Conservation (phyloP, 495 filamentous ascomycete genomes). For the Penicillium taxi region DNA sequence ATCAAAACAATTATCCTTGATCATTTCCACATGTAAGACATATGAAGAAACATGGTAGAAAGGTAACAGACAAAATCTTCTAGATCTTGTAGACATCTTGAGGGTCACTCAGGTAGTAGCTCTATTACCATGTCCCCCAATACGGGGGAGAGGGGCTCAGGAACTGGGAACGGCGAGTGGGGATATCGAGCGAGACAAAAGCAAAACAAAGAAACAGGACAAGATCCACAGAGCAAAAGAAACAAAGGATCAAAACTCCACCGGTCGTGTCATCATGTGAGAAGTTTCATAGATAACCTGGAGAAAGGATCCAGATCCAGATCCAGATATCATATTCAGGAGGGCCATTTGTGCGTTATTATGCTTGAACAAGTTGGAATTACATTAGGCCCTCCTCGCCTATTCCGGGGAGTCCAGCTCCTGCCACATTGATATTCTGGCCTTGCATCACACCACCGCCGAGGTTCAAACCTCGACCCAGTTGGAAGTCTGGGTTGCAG, state of each 20-base stretch:
- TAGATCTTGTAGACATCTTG: slow-evolving; percentile 15
- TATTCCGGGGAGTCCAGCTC: slow-evolving; percentile 45
- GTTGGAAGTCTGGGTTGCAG: slow-evolving; percentile 50
- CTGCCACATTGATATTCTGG: slow-evolving; percentile 44
- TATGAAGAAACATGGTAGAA: slow-evolving; percentile 1
- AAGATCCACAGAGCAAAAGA: slow-evolving; percentile 1
- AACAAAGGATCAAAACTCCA: slow-evolving; percentile 17
- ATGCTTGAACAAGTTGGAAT: slow-evolving; percentile 13
- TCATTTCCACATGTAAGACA: no score
- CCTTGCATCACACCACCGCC: slow-evolving; percentile 45
- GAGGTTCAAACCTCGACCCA: slow-evolving; percentile 32
- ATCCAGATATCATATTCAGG: slow-evolving; percentile 19
- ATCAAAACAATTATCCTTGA: slow-evolving; percentile 4
- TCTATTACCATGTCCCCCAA: slow-evolving; percentile 15
- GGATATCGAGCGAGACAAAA: slow-evolving; percentile 16
- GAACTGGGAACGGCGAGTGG: slow-evolving; percentile 13
- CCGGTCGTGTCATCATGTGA: slow-evolving; percentile 11
- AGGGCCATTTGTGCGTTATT: no score
- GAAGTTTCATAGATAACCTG: background rate
- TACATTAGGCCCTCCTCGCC: slow-evolving; percentile 43
- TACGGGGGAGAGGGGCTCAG: no score
- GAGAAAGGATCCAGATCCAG: no score
- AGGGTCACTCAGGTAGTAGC: slow-evolving; percentile 4
- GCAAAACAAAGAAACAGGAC: slow-evolving; percentile 5
- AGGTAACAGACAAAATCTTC: slow-evolving; percentile 13